Conservation (phyloP, 2,329 filamentous ascomycete genomes). For the Orbilia javanica region DNA sequence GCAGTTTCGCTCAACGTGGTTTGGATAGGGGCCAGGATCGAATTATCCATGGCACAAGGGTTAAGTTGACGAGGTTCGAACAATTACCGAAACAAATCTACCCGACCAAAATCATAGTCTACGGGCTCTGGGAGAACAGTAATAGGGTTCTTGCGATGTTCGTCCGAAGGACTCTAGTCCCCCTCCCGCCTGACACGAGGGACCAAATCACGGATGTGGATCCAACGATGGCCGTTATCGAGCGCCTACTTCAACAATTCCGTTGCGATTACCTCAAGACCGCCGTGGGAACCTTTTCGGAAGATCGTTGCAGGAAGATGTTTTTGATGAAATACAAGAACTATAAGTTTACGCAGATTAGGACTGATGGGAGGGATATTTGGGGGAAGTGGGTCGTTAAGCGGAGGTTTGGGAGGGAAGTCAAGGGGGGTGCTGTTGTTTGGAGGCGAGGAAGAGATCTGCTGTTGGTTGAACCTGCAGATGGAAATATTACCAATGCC, state of each 20-base stretch:
- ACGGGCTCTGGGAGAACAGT: too few relatives aligned
- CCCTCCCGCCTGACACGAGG: too few relatives aligned
- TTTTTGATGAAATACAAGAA: conserved; percentile 2
- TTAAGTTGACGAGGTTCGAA: too few relatives aligned
- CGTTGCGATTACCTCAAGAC: not conserved
- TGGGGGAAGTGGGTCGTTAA: not conserved
- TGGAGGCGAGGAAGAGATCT: not conserved
- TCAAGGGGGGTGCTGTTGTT: not conserved
- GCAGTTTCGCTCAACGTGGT: too few relatives aligned
- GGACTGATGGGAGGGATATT: not conserved
- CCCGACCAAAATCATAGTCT: too few relatives aligned
- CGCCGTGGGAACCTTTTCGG: not conserved
- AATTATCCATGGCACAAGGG: too few relatives aligned
- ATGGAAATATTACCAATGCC: not conserved
- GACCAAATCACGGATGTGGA: too few relatives aligned
- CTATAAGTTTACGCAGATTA: not conserved
- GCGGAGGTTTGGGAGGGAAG: not conserved
- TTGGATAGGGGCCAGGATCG: too few relatives aligned
- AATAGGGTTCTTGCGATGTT: too few relatives aligned
- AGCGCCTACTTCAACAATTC: not conserved
- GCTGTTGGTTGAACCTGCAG: not conserved
- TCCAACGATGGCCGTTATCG: not conserved
- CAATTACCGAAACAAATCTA: too few relatives aligned
- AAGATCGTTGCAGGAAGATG: not conserved
- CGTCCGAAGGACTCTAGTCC: too few relatives aligned